A percentile compares a stretch with the other conserved stretches of the same genome.
These are phyloP conservation scores for Fusarium sp. DNA, from an alignment of 2,329 filamentous ascomycete species.

Conservation along the genomic window DNA sequence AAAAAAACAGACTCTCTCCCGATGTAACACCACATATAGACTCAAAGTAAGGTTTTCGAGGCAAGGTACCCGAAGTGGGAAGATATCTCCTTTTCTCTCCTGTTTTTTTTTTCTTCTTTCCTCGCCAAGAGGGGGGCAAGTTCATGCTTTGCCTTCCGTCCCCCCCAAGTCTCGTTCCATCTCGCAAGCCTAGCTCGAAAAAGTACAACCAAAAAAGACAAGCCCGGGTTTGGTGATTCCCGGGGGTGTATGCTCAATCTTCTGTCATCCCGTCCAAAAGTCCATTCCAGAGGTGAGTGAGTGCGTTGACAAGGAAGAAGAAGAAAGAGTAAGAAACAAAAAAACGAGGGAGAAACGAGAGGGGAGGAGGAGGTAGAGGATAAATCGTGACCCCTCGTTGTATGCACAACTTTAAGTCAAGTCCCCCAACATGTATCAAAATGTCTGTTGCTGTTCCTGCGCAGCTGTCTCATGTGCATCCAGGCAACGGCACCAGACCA, in stretches of 20 bases:
- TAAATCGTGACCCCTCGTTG: slow-evolving; percentile 11
- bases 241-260: slow-evolving; percentile 17
- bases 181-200: slow-evolving; percentile 31
- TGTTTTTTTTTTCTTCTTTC: neutral
- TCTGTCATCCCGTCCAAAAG: neutral
- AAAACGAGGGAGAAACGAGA: slow-evolving; percentile 16
- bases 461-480: slow-evolving; percentile 26
- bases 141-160: slow-evolving; percentile 3
- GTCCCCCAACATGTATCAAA: slow-evolving; percentile 9
- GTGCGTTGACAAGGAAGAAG: slow-evolving; percentile 19
- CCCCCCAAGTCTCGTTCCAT: slow-evolving; percentile 18
- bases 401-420: slow-evolving; percentile 30
- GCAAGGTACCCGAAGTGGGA: slow-evolving; percentile 35
- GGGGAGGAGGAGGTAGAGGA: slow-evolving; percentile 6
- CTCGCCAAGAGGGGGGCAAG: neutral
- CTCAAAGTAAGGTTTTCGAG: slow-evolving; percentile 29
- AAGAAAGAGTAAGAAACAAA: slow-evolving; percentile 26
- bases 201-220: slow-evolving; percentile 37
- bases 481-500: neutral
- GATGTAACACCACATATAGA: slow-evolving; percentile 42
- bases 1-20: slow-evolving; percentile 19
- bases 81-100: neutral
- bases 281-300: slow-evolving; percentile 15
- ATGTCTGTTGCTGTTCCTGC: slow-evolving; percentile 8
- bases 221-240: neutral